phyloP scores from a whole-genome alignment of 768 basidiomycete species.

The Russula griseocarnosa region DNA sequence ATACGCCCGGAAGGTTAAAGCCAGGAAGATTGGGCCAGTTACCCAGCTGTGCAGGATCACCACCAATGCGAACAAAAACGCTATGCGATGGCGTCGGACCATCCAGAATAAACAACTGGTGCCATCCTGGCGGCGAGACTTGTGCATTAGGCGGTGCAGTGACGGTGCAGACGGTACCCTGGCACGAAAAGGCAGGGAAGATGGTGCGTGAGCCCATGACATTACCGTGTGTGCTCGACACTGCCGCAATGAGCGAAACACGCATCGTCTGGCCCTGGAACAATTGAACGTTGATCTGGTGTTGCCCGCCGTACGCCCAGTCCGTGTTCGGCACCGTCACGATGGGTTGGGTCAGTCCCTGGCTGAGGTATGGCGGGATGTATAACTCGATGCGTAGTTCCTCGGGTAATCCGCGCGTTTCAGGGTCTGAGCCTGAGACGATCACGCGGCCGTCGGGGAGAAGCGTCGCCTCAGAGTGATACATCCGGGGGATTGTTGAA shows the following conservation, averaged over 20 bases:
- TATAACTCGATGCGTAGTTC: conserved; percentile 80
- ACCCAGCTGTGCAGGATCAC: conserved; percentile 66
- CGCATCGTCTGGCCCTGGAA: conserved; percentile 46
- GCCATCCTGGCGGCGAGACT: conserved; percentile 73
- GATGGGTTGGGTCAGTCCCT: conserved; percentile 57
- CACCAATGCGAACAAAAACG: conserved; percentile 72
- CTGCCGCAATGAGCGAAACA: conserved; percentile 65
- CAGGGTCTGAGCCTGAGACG: conserved; percentile 72
- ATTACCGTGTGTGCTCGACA: conserved; percentile 75
- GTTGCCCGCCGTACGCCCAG: conserved; percentile 54
- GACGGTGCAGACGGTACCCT: conserved; percentile 71
- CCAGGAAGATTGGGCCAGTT: conserved; percentile 71
- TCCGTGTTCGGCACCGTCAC: conserved; percentile 57
- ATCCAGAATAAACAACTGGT: conserved; percentile 71
- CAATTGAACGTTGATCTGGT: conserved; percentile 47
- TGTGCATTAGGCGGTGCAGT: conserved; percentile 67
- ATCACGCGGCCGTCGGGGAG: conserved; percentile 72
- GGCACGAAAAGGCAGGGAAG: conserved; percentile 68
- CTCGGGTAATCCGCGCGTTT: conserved; percentile 58
- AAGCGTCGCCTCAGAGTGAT: conserved; percentile 73
- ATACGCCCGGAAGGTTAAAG: conserved; percentile 63
- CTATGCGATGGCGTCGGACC: conserved; percentile 76
- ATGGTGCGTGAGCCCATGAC: conserved; percentile 67
- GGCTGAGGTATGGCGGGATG: conserved; percentile 78
- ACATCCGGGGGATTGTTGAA: conserved; percentile 70